Evolutionary conservation across 2,329 filamentous ascomycete species (phyloP), one percentile per base, ranked within the genome.

Genomic region (Massarina eburnea): DNA sequence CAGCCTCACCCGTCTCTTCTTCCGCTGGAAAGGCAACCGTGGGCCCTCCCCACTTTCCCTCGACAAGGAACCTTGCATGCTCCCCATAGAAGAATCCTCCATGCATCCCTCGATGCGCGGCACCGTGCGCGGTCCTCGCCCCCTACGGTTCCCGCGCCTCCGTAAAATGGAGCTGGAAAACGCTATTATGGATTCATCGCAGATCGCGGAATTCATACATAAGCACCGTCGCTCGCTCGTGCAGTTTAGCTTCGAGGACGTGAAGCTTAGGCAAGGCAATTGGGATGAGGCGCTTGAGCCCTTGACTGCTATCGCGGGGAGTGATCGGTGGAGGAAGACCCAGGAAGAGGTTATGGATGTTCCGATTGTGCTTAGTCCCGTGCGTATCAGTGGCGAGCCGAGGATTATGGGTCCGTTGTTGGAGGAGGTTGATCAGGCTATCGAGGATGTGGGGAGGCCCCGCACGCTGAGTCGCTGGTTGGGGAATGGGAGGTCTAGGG

Each of bases 251-350:
- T 90, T 95, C 67, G 84, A 91, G 63, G 84, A 88, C 51, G 84
- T 91, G 15, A 76, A 80, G 22, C 78, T 95, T 34, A 78, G 83
- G 40, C 79, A 81, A 49, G 89, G 87, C 21, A 85, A 77, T 46
- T 95, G 89, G 89, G 86, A 94, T 47, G 85, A 91, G 22, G 89
- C 89, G 0, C 79, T 95, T n/a, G 81, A 83, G 30, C 86, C 88
- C 1, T 73, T 95, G 45, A 82, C 80, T 20, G 55, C 61, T 61
- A 76, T 62, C 39, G 66, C 66, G 9, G 63, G 69, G 41, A 59
- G 61, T 67, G 71, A 74, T 51, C 71, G 56, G 14, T 71, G 68
- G 68, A 70, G 70, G 55, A 47, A 52, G 64, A 59, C 75, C 67
- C 51, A 72, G 56, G 52, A 68, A 40, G 70, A 71, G 45, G 63